Evolutionary conservation across 352 stramenopile species (phyloP).

Genomic region (Phytophthora pinifolia): DNA sequence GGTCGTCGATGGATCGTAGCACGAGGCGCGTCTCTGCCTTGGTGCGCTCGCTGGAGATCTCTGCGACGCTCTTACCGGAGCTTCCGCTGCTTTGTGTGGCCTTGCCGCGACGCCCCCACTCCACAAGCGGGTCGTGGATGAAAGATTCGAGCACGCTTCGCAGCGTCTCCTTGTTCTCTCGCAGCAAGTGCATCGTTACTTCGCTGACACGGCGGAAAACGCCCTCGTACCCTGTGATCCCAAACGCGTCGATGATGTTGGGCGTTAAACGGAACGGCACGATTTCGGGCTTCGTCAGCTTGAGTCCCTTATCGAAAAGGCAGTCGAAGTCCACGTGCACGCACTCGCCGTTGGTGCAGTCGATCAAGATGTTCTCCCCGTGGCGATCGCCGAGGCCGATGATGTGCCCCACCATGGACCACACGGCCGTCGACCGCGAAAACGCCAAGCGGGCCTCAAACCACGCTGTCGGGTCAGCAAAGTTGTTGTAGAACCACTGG

Average conservation of each 20-base stretch:
- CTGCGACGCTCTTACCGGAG: slow-evolving; percentile 31
- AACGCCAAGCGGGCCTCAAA: slow-evolving; percentile 94
- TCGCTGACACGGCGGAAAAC: slow-evolving; percentile 93
- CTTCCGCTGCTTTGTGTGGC: slow-evolving; percentile 44
- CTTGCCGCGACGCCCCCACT: slow-evolving; percentile 87
- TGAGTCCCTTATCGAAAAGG: slow-evolving; percentile 99
- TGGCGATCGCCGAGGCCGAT: slow-evolving; percentile 94
- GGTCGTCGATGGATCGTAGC: slow-evolving; percentile 91
- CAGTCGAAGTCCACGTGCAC: slow-evolving; percentile 99
- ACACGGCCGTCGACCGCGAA: slow-evolving; percentile 90
- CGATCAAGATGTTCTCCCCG: slow-evolving; percentile 99
- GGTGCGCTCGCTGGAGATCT: slow-evolving; percentile 68
- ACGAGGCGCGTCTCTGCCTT: slow-evolving; percentile 88
- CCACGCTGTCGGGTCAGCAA: slow-evolving; percentile 96
- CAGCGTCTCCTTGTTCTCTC: slow-evolving; percentile 96
- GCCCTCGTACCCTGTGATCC: slow-evolving; percentile 95
- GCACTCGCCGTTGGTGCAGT: slow-evolving; percentile 96
- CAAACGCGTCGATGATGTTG: slow-evolving; percentile 99
- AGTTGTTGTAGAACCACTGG: slow-evolving; percentile 99
- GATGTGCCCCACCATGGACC: slow-evolving; percentile 98
- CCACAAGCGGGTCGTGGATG: slow-evolving; percentile 96
- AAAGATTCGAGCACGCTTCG: slow-evolving; percentile 99
- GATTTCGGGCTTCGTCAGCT: slow-evolving; percentile 96
- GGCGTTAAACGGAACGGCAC: slow-evolving; percentile 99
- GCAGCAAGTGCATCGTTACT: slow-evolving; percentile 91